Base-by-base conservation (phyloP, 2,329 filamentous ascomycete species). In the Botryosphaeria dothidea region DNA sequence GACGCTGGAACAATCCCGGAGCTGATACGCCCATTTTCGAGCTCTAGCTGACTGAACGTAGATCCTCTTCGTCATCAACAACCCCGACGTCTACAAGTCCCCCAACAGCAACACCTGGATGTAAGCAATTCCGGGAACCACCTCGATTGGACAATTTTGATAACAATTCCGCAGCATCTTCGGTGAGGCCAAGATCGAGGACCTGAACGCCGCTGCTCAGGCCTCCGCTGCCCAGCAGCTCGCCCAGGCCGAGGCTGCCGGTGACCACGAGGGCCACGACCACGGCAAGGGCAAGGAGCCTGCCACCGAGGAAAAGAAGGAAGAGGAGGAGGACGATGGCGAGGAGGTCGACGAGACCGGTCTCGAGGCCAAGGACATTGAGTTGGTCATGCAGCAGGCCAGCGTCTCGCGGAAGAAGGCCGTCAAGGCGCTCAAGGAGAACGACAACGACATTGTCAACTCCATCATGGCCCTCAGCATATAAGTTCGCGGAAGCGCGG, bases 381-480 rank as follows among this genome's bases (percentile, higher is more conserved):
- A 99, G 83, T 88, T 99, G 66, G 95, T 99, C 81, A 97, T 98
- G 92, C 92, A 92, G 73, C 94, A 99, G 84, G 95, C 95, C 74
- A 95, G 86, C 76, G 96, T 99, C 75, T 97, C 92, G 74, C 88
- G 95, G 81, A 97, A 96, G 85, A 98, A 98, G 89, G 95, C 95
- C 68, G 88, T 99, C 85, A 99, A 98, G 85, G 95, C 96, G 65
- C 87, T 99, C 78, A 93, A 93, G 86, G 95, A 98, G 86, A 99
- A 99, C 79, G 94, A 98, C 84, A 97, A 98, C 77, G 95, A 99
- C 80, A 99, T 99, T 84, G 95, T 99, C 86, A 99, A 99, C 87
- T 97, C 95, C 74, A 99, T 99, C 85, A 99, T 99, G 95, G 93
- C 94, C 73, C 84, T 99, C 69, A 84, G 82, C 76, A 84, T 84